phyloP scores from a whole-genome alignment of 176 grass and related monocot genomes.

The Carex myosuroides region DNA sequence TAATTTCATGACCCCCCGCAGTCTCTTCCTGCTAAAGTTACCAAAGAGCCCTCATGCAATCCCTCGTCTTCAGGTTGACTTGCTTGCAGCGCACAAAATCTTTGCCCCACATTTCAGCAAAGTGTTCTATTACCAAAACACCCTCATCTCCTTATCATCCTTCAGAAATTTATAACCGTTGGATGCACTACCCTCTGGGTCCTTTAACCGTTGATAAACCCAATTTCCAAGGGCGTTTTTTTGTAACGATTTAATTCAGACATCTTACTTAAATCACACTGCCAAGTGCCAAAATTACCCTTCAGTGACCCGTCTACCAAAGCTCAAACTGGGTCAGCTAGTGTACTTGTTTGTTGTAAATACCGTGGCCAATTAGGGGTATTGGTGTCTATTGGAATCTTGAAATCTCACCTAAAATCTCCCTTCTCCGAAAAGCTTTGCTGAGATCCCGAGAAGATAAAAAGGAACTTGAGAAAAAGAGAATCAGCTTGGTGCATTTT shows the following conservation, averaged over 20 bases:
- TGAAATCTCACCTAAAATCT: constrained; percentile 16
- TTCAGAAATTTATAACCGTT: background rate
- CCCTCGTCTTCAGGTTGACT: background rate
- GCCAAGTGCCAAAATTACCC: background rate
- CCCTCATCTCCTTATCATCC: background rate
- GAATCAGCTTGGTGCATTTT: constrained; percentile 6
- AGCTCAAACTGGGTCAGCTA: background rate
- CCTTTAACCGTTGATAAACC: background rate
- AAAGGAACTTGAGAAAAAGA: background rate
- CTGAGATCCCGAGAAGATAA: constrained; percentile 29
- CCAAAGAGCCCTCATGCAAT: background rate
- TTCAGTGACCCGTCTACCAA: background rate
- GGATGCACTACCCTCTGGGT: background rate
- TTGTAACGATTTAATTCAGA: background rate
- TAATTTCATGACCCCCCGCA: background rate
- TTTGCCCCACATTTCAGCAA: background rate
- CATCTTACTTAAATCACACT: background rate
- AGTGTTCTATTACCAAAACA: background rate
- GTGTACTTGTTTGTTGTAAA: background rate
- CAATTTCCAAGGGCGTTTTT: background rate
- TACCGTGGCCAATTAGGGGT: background rate
- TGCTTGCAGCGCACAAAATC: too few species aligned
- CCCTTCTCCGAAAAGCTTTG: constrained; percentile 6
- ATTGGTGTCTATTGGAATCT: background rate
- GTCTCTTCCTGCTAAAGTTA: background rate